Conservation (phyloP, 768 basidiomycete genomes). For the Hygrophorus pudorinus region DNA sequence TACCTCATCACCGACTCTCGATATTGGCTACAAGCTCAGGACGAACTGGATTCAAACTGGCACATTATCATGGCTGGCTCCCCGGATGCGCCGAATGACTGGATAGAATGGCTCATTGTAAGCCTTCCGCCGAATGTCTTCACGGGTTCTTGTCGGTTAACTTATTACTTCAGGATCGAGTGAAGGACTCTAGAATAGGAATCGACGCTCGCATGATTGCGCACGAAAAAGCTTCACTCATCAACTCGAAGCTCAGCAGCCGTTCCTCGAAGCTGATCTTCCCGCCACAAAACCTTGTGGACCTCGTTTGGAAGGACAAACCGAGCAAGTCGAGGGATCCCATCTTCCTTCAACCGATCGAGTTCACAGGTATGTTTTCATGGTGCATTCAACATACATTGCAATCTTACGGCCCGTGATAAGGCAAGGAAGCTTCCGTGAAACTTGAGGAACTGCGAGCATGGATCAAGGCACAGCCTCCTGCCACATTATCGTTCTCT, state of each 20-base stretch:
- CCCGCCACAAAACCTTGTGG: conserved; percentile 77
- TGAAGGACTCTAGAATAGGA: conserved; percentile 49
- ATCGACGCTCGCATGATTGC: conserved; percentile 81
- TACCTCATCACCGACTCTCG: conserved; percentile 74
- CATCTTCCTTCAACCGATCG: conserved; percentile 48
- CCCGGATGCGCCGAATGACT: conserved; percentile 48
- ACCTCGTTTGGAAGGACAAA: conserved; percentile 73
- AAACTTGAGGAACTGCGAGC: conserved; percentile 66
- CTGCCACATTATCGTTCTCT: conserved; percentile 36
- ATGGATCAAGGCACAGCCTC: conserved; percentile 57
- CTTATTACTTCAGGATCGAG: conserved; percentile 21
- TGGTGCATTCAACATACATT: not conserved
- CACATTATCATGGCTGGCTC: conserved; percentile 48
- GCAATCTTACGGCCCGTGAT: not conserved
- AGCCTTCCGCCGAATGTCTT: conserved; percentile 16
- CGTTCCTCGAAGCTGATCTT: conserved; percentile 62
- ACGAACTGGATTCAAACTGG: conserved; percentile 71
- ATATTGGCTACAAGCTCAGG: conserved; percentile 73
- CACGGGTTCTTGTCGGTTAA: not conserved
- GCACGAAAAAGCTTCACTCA: conserved; percentile 53
- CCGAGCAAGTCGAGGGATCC: conserved; percentile 57
- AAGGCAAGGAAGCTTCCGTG: conserved; percentile 47
- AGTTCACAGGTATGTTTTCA: conserved; percentile 42
- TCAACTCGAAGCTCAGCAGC: conserved; percentile 45
- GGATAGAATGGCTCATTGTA: conserved; percentile 73